Evolutionary conservation across 2,329 filamentous ascomycete genomes (phyloP).

Genomic region (Clarireedia sp.): DNA sequence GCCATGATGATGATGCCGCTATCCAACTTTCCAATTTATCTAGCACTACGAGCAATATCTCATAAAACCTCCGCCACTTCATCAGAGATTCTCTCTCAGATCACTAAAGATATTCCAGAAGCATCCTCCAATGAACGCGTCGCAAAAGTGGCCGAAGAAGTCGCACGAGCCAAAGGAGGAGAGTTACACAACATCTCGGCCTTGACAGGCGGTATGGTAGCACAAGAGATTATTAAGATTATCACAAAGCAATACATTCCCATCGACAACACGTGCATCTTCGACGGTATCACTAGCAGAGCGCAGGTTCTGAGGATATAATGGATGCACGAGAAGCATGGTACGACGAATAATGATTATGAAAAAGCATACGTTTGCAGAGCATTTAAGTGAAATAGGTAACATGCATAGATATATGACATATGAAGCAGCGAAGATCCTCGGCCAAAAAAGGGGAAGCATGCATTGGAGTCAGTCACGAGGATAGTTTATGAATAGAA

Average conservation of each 20-base stretch:
- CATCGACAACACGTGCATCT: constrained; percentile 63
- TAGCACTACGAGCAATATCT: constrained; percentile 52
- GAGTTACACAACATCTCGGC: constrained; percentile 92
- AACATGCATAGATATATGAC: not conserved
- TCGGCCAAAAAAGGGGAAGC: not conserved
- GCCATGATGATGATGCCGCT: constrained; percentile 29
- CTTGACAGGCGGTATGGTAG: constrained; percentile 80
- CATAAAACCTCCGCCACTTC: constrained; percentile 38
- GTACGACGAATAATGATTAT: constrained; percentile 8
- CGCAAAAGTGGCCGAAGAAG: constrained; percentile 51
- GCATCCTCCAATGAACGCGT: constrained; percentile 44
- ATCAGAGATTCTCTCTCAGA: constrained; percentile 45
- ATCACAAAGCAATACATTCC: constrained; percentile 67
- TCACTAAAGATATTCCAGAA: constrained; percentile 38
- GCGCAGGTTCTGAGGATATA: constrained; percentile 24
- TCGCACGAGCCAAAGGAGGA: constrained; percentile 68
- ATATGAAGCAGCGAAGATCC: not conserved
- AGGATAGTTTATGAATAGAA: not conserved
- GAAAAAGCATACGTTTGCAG: not conserved
- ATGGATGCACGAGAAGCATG: not conserved
- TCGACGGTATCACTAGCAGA: constrained; percentile 51
- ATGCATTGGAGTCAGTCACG: not conserved
- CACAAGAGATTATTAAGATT: constrained; percentile 95
- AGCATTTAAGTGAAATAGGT: not conserved
- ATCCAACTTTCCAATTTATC: constrained; percentile 61